A percentile compares a stretch with the other conserved stretches of the same genome.
phyloP scores from a whole-genome alignment of 306 rosid genomes.

The Ormosia semicastrata region DNA sequence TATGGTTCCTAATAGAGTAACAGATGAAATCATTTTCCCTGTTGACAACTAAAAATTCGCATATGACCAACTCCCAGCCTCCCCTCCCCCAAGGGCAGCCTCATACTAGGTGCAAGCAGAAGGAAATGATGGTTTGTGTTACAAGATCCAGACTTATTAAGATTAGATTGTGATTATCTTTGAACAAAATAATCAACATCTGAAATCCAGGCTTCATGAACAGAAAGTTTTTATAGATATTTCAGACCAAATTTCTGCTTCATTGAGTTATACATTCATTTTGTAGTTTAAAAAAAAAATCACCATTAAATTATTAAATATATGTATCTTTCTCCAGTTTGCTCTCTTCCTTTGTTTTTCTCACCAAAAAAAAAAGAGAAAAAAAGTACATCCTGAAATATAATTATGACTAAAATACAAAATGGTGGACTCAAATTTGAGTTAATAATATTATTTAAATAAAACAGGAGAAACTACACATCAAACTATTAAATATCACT shows the following conservation, averaged over 20 bases:
- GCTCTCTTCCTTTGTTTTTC: slow-evolving; percentile 9
- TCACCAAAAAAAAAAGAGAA: background rate
- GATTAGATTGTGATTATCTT: background rate
- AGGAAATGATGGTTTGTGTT: background rate
- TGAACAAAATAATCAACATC: slow-evolving; percentile 2
- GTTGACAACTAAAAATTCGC: background rate
- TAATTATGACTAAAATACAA: background rate
- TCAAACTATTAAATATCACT: slow-evolving; percentile 4
- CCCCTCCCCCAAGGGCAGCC: background rate
- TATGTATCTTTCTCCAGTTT: background rate
- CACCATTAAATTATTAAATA: background rate
- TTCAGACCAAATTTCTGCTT: background rate
- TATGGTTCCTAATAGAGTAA: background rate
- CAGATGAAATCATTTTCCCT: background rate
- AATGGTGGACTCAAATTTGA: background rate
- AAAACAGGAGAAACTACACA: slow-evolving; percentile 7
- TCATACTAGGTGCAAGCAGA: background rate
- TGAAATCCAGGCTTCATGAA: slow-evolving; percentile 1
- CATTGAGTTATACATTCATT: background rate
- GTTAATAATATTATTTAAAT: background rate
- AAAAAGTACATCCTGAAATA: background rate
- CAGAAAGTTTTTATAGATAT: background rate
- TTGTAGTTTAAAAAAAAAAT: background rate
- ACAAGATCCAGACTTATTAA: background rate
- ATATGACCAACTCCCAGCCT: background rate